Percentiles rank a stretch among this genome's conserved stretches.
phyloP scores from a whole-genome alignment of 2,329 filamentous ascomycete genomes.

The Botryotinia calthae region DNA sequence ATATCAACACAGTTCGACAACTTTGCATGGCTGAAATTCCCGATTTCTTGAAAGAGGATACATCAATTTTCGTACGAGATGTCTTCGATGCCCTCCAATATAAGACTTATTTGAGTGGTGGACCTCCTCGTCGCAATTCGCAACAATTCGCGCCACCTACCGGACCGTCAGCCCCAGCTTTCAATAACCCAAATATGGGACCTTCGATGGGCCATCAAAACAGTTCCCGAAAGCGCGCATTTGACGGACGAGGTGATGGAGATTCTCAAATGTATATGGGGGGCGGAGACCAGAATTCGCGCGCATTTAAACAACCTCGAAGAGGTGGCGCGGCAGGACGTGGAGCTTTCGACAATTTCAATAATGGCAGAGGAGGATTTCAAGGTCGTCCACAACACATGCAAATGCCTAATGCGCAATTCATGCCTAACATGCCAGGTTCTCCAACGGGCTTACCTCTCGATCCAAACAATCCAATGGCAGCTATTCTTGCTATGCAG shows the following conservation, averaged over 20 bases:
- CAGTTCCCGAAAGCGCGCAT: slow-evolving; percentile 52
- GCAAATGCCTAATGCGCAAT: slow-evolving; percentile 27
- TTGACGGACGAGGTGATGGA: slow-evolving; percentile 49
- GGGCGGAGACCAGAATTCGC: slow-evolving; percentile 39
- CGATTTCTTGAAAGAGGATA: slow-evolving; percentile 71
- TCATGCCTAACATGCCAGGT: slow-evolving; percentile 31
- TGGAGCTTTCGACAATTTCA: slow-evolving; percentile 40
- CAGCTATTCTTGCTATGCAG: slow-evolving; percentile 60
- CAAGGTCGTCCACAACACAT: slow-evolving; percentile 28
- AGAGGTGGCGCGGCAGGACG: slow-evolving; percentile 47
- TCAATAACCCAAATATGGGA: slow-evolving; percentile 31
- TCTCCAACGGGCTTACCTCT: slow-evolving; percentile 45
- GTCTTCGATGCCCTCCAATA: slow-evolving; percentile 64
- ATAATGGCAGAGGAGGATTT: slow-evolving; percentile 37
- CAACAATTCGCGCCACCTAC: slow-evolving; percentile 33
- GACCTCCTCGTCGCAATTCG: slow-evolving; percentile 40
- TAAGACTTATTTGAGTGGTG: slow-evolving; percentile 57
- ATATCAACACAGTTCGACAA: slow-evolving; percentile 59
- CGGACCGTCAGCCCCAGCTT: slow-evolving; percentile 31
- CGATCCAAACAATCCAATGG: slow-evolving; percentile 60
- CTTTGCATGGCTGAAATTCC: slow-evolving; percentile 70
- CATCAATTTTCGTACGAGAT: slow-evolving; percentile 64
- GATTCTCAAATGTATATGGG: slow-evolving; percentile 38
- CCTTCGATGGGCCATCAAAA: slow-evolving; percentile 30
- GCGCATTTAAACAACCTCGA: slow-evolving; percentile 59